Conservation (phyloP, 306 rosid species). For the Glycyrrhiza uralensis region DNA sequence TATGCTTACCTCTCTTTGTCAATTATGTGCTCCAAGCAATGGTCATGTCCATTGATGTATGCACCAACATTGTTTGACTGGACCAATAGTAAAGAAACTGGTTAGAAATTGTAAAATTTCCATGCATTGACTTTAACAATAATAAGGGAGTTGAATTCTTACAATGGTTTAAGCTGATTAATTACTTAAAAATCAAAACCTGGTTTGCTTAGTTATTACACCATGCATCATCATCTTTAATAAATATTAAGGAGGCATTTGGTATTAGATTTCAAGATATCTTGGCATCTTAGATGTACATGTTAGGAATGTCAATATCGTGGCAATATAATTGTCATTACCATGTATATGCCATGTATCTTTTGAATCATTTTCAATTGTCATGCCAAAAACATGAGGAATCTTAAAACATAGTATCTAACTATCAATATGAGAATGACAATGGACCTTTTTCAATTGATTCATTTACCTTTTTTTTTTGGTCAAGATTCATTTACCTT, state of each 20-base stretch:
- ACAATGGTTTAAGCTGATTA: not conserved
- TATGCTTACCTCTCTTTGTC: slow-evolving; percentile 47
- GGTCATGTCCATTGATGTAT: slow-evolving; percentile 88
- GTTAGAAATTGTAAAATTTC: not conserved
- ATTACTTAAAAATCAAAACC: not conserved
- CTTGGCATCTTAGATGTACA: not conserved
- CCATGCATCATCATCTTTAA: no score
- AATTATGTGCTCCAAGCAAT: slow-evolving; percentile 71
- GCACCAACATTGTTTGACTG: slow-evolving; percentile 65
- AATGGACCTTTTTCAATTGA: no score
- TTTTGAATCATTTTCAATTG: not conserved
- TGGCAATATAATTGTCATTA: not conserved
- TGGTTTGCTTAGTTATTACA: not conserved
- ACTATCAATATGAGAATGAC: not conserved
- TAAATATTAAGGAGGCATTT: not conserved
- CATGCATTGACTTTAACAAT: not conserved
- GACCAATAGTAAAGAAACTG: slow-evolving; percentile 4
- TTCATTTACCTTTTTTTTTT: slow-evolving; percentile 48
- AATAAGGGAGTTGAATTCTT: not conserved
- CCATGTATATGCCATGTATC: not conserved
- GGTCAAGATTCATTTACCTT: slow-evolving; percentile 46
- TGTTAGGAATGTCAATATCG: not conserved
- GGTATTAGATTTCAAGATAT: not conserved
- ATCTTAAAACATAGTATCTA: not conserved
- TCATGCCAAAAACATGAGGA: not conserved